Base-by-base conservation (phyloP, 2,329 filamentous ascomycete genomes). In the Aspergillus jensenii region DNA sequence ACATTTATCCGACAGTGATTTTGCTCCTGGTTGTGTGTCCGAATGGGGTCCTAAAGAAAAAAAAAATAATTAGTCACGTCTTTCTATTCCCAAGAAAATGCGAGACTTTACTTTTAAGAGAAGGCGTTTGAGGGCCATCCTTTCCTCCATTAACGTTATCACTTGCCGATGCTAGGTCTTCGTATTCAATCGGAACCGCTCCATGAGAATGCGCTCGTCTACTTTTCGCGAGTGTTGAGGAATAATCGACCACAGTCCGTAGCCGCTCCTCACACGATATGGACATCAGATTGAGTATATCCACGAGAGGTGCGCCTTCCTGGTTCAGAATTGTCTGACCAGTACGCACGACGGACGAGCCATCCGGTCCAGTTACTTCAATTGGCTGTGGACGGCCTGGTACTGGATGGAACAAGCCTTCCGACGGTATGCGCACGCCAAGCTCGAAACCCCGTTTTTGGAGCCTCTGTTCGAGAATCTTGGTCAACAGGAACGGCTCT, bases 121-220 rank as follows among this genome's bases (percentile, higher is more conserved):
- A 58, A 25, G 72, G 67, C 21, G 71, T 65, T 46, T 63, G 66
- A 46, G 66, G 63, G 58, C 72, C 76, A 37, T 72, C 71, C 5
- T 72, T 76, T 55, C 76, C 75, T 45, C 73, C 73, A 58, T 66
- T 68, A 69, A 69, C 66, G 67, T 60, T 59, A 46, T 50, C 59
- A 27, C 61, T 46, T 33, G 68, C 57, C 37, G 74, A 82, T 5
- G 91, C 91, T 47, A 91, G 82, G 64, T 90, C 86, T 19, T 82
- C 75, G 86, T 92, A 95, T 55, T 93, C 90, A 9, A 84, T 80
- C 3, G 91, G 90, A 6, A 96, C 81, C 33, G 87, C 79, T 1
- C 93, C 93, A 72, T 96, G 89, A 2, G 92, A 90, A 19, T 89
- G 90, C 59, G 83, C 86, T 69, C 90, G 89, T 54, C 93, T 86